Conservation (phyloP, 768 basidiomycete species). For the Jaapia argillacea region DNA sequence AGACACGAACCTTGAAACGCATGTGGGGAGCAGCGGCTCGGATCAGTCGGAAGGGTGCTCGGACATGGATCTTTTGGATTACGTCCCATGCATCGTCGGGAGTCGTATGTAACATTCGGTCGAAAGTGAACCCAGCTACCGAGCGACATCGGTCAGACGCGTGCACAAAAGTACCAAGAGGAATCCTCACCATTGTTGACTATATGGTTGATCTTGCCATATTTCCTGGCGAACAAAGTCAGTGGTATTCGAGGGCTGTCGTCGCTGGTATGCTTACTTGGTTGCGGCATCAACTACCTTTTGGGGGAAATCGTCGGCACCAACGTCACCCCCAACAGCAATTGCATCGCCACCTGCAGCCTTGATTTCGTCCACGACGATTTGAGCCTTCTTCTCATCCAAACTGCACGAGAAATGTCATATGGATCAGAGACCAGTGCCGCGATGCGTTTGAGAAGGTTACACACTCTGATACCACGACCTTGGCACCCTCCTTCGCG, state of each 20-base stretch:
- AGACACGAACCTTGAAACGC: slow-evolving; percentile 50
- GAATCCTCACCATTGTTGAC: slow-evolving; percentile 57
- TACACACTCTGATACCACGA: slow-evolving; percentile 75
- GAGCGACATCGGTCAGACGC: not conserved
- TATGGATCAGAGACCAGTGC: slow-evolving; percentile 4
- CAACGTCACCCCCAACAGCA: slow-evolving; percentile 70
- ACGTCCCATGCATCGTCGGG: slow-evolving; percentile 76
- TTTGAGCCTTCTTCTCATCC: slow-evolving; percentile 56
- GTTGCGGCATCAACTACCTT: slow-evolving; percentile 68
- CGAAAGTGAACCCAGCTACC: slow-evolving; percentile 66
- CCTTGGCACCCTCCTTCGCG: slow-evolving; percentile 78
- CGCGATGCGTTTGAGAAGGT: not conserved
- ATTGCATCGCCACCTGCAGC: slow-evolving; percentile 64
- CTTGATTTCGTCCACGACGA: slow-evolving; percentile 67
- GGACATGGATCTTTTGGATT: slow-evolving; percentile 77
- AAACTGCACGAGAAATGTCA: slow-evolving; percentile 34
- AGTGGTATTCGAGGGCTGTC: not conserved
- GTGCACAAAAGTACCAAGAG: not conserved
- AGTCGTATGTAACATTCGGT: slow-evolving; percentile 84
- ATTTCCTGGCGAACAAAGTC: slow-evolving; percentile 37
- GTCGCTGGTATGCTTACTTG: slow-evolving; percentile 28
- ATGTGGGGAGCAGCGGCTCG: slow-evolving; percentile 80
- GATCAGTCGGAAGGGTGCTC: slow-evolving; percentile 78
- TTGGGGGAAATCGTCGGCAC: slow-evolving; percentile 76
- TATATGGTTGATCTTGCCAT: slow-evolving; percentile 81